A percentile compares a stretch with the other conserved stretches of the same genome.
Conservation (phyloP, 2,329 filamentous ascomycete species). For the Aschersonia sp. region DNA sequence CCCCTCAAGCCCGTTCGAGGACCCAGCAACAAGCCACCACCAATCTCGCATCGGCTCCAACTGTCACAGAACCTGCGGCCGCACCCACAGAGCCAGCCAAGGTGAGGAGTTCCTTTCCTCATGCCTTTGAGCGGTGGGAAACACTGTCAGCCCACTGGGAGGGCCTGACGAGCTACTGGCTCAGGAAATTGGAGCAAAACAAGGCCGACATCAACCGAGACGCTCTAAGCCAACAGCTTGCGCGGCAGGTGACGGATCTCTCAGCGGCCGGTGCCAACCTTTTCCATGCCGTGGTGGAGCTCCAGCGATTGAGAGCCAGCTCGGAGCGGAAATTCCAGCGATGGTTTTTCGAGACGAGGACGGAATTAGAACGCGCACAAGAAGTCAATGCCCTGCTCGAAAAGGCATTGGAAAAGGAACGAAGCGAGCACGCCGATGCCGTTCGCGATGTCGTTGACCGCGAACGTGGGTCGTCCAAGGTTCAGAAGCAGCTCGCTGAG, state of each 20-base stretch:
- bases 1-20: slow-evolving; percentile 4
- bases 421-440: slow-evolving; percentile 53
- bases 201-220: slow-evolving; percentile 71
- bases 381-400: slow-evolving; percentile 77
- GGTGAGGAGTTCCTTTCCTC: slow-evolving; percentile 66
- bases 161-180: slow-evolving; percentile 93
- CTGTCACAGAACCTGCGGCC: slow-evolving; percentile 6
- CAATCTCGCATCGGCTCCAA: background rate
- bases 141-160: slow-evolving; percentile 96
- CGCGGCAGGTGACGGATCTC: slow-evolving; percentile 90
- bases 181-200: slow-evolving; percentile 81
- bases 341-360: slow-evolving; percentile 93
- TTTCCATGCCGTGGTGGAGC: slow-evolving; percentile 92
- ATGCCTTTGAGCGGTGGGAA: slow-evolving; percentile 97
- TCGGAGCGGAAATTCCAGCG: slow-evolving; percentile 96
- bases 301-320: slow-evolving; percentile 84
- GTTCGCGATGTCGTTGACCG: slow-evolving; percentile 51
- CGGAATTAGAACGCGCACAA: slow-evolving; percentile 72
- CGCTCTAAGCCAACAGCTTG: slow-evolving; percentile 74
- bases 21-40: slow-evolving; percentile 6
- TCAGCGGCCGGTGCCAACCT: slow-evolving; percentile 93
- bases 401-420: slow-evolving; percentile 58
- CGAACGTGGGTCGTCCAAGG: slow-evolving; percentile 58
- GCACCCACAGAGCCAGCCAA: slow-evolving; percentile 15
- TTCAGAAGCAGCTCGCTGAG: slow-evolving; percentile 69